Evolutionary conservation across 2,329 filamentous ascomycete genomes (phyloP).

Genomic region (Phyllosticta citrichinensis): DNA sequence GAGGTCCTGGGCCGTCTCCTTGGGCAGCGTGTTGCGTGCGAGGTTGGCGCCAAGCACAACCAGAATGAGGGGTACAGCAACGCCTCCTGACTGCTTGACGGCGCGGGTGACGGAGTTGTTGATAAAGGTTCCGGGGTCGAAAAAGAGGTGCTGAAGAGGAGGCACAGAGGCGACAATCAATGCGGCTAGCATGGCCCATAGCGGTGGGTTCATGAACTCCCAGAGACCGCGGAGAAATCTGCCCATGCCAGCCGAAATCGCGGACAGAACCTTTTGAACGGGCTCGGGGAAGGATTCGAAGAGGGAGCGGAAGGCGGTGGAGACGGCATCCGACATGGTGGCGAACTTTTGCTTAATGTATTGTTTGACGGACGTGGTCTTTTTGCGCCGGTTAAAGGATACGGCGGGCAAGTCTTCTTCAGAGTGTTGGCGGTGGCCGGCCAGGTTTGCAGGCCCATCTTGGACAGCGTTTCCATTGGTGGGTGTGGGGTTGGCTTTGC

Average conservation of each 20-base stretch:
- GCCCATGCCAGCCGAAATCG: slow-evolving; percentile 29
- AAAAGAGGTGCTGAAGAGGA: slow-evolving; percentile 72
- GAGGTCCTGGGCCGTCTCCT: slow-evolving; percentile 52
- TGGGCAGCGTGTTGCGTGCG: slow-evolving; percentile 76
- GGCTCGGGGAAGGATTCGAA: slow-evolving; percentile 44
- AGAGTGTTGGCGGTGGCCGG: slow-evolving; percentile 20
- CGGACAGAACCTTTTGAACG: slow-evolving; percentile 41
- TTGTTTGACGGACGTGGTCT: slow-evolving; percentile 13
- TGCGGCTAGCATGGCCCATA: slow-evolving; percentile 94
- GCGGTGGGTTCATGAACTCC: slow-evolving; percentile 96
- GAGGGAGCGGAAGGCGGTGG: slow-evolving; percentile 23
- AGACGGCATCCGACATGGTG: slow-evolving; percentile 17
- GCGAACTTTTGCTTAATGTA: slow-evolving; percentile 12
- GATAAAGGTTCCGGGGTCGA: slow-evolving; percentile 78
- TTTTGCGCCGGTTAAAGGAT: slow-evolving; percentile 11
- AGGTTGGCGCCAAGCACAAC: slow-evolving; percentile 93
- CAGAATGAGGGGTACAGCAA: slow-evolving; percentile 89
- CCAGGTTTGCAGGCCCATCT: slow-evolving; percentile 28
- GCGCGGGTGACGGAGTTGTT: slow-evolving; percentile 88
- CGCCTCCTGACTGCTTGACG: slow-evolving; percentile 72
- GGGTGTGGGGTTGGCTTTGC: slow-evolving; percentile 31
- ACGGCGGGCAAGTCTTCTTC: slow-evolving; percentile 19
- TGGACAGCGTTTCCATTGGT: slow-evolving; percentile 38
- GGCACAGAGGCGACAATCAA: slow-evolving; percentile 86
- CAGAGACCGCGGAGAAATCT: slow-evolving; percentile 60